Evolutionary conservation across 2,329 filamentous ascomycete species (phyloP).

Genomic region (Colletotrichum gloeosporioides): DNA sequence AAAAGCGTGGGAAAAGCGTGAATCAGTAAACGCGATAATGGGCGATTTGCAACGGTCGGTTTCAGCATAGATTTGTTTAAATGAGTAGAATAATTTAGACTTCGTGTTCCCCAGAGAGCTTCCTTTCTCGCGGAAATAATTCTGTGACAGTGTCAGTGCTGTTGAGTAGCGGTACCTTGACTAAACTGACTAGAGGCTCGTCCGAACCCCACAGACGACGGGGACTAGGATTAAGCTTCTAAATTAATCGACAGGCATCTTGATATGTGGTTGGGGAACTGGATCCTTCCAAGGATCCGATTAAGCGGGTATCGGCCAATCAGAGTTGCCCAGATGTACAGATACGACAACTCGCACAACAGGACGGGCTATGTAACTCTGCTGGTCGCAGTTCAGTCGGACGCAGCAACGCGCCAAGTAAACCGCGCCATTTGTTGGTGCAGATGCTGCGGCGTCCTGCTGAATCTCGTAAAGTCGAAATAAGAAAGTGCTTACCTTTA

Average conservation of each 20-base stretch:
- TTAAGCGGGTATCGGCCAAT: neutral
- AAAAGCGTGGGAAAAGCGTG: neutral
- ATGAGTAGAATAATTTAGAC: neutral
- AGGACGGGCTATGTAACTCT: neutral
- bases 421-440: neutral
- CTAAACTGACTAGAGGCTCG: neutral
- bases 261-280: neutral
- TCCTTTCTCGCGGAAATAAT: neutral
- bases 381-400: neutral
- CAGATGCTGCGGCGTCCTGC: neutral
- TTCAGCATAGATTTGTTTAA: conserved; percentile 2
- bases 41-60: neutral
- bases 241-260: conserved; percentile 8
- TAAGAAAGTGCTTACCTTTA: neutral
- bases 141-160: neutral
- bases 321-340: neutral
- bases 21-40: neutral
- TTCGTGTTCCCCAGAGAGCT: neutral
- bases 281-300: neutral
- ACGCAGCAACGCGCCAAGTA: neutral
- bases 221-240: conserved; percentile 6
- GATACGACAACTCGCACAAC: neutral
- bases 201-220: neutral
- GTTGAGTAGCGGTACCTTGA: neutral
- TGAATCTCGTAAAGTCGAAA: neutral